These are phyloP conservation scores for Xylariales sp. DNA, from an alignment of 2,329 filamentous ascomycete genomes.

Conservation along the genomic window DNA sequence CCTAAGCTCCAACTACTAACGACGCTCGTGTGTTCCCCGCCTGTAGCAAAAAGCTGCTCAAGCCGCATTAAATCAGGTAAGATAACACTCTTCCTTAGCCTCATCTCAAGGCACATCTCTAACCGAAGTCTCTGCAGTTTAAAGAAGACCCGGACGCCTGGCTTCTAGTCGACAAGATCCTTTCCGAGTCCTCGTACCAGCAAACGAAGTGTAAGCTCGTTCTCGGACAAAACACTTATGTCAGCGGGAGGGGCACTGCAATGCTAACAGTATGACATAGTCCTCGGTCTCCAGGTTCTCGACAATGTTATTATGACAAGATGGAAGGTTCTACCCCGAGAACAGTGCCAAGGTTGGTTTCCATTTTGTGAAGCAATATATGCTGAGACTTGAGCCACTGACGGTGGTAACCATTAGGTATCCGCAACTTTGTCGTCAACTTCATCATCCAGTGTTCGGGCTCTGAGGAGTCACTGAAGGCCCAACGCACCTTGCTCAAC, in stretches of 20 bases:
- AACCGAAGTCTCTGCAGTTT: too few species aligned
- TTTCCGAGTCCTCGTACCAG: slow-evolving; percentile 86
- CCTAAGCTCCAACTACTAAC: slow-evolving; percentile 28
- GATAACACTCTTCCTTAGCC: too few species aligned
- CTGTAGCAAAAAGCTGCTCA: slow-evolving; percentile 92
- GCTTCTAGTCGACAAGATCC: slow-evolving; percentile 95
- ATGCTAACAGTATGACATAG: slow-evolving; percentile 43
- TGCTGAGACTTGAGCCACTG: neutral
- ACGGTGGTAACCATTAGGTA: slow-evolving; percentile 53
- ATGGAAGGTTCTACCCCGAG: slow-evolving; percentile 95
- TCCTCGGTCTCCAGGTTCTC: slow-evolving; percentile 90
- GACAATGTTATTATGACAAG: slow-evolving; percentile 98
- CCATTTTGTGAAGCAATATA: too few species aligned
- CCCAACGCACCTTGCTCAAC: slow-evolving; percentile 87
- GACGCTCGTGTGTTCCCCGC: slow-evolving; percentile 28
- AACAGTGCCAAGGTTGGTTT: slow-evolving; percentile 81
- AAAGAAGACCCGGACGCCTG: slow-evolving; percentile 98
- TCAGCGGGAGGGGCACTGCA: slow-evolving; percentile 2
- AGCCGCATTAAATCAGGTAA: slow-evolving; percentile 85
- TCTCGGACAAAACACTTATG: too few species aligned
- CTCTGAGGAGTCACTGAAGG: slow-evolving; percentile 80
- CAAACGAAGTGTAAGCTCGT: slow-evolving; percentile 90
- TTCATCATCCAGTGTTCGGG: slow-evolving; percentile 94
- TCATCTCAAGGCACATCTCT: too few species aligned
- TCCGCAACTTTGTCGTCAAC: slow-evolving; percentile 98